Percentiles rank a stretch among this genome's conserved stretches.
These are phyloP conservation scores for Lepidium africanum DNA, from an alignment of 345 rosid species.

Conservation along the genomic window DNA sequence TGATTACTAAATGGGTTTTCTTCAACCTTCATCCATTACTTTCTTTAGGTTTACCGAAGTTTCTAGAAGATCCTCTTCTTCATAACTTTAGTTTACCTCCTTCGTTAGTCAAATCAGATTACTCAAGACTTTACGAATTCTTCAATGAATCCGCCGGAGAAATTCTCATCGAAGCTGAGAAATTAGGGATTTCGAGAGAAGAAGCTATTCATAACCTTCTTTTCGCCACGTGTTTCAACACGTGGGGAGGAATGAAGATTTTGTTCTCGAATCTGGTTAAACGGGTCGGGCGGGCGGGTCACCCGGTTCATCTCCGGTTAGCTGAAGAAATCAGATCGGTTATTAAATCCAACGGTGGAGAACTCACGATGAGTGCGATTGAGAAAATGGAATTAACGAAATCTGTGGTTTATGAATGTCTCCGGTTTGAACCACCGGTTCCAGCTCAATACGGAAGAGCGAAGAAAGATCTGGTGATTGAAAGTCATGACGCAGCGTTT, in stretches of 20 bases:
- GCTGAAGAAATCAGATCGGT: conserved; percentile 74
- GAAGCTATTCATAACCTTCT: conserved; percentile 80
- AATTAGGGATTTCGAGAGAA: conserved; percentile 57
- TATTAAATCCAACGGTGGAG: conserved; percentile 53
- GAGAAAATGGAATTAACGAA: conserved; percentile 77
- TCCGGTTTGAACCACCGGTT: conserved; percentile 92
- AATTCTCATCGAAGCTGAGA: conserved; percentile 66
- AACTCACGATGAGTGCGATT: conserved; percentile 59
- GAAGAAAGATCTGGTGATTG: conserved; percentile 56
- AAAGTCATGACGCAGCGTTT: conserved; percentile 74
- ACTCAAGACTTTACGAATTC: conserved; percentile 69
- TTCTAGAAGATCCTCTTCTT: conserved; percentile 44
- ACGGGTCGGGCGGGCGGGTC: conserved; percentile 69
- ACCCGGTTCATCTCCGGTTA: conserved; percentile 41
- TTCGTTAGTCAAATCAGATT: conserved; percentile 47
- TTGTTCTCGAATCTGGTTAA: conserved; percentile 59
- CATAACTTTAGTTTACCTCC: conserved; percentile 65
- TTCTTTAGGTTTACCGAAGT: conserved; percentile 49
- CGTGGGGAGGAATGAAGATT: conserved; percentile 74
- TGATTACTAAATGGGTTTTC: conserved; percentile 63
- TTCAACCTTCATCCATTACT: conserved; percentile 55
- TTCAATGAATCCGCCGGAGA: conserved; percentile 45
- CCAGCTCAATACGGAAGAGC: conserved; percentile 64
- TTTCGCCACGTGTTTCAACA: conserved; percentile 82
- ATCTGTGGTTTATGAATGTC: conserved; percentile 67